Evolutionary conservation across 1,284 basidiomycete species (phyloP).

Genomic region (Rhodotorula glutinis): DNA sequence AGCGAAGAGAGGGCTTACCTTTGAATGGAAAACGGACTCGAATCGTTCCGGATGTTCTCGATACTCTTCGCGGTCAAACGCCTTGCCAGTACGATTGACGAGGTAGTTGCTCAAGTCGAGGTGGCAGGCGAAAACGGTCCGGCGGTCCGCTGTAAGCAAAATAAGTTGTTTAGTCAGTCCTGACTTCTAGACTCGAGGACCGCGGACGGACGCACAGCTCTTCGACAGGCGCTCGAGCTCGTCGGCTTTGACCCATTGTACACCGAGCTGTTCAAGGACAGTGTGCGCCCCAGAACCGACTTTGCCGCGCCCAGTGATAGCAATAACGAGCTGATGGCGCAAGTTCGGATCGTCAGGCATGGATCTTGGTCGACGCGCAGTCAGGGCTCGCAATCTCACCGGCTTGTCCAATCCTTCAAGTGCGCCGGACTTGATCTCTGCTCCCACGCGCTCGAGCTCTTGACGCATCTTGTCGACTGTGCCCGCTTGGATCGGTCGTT

Average conservation of each 20-base stretch:
- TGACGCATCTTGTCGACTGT: constrained; percentile 58
- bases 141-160: constrained; percentile 52
- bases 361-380: too few relatives aligned
- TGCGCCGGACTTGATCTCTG: constrained; percentile 26
- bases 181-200: neutral
- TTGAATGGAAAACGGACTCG: constrained; percentile 64
- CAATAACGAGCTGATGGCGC: constrained; percentile 58
- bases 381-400: neutral
- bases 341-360: neutral
- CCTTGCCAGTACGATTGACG: constrained; percentile 55
- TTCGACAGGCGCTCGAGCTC: constrained; percentile 59
- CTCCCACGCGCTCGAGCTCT: constrained; percentile 61
- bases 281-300: constrained; percentile 71
- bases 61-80: constrained; percentile 67
- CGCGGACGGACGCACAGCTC: constrained; percentile 50
- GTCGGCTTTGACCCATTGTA: constrained; percentile 58
- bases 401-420: constrained; percentile 5
- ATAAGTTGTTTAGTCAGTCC: neutral
- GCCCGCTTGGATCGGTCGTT: constrained; percentile 18
- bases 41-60: constrained; percentile 66
- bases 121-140: constrained; percentile 73
- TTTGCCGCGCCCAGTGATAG: constrained; percentile 76
- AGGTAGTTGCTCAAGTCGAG: constrained; percentile 70
- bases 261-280: constrained; percentile 68
- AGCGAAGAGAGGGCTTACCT: constrained; percentile 51